Evolutionary conservation across 306 rosid genomes (phyloP), one percentile per base, ranked within the genome.

Genomic region (Oemleria cerasiformis): DNA sequence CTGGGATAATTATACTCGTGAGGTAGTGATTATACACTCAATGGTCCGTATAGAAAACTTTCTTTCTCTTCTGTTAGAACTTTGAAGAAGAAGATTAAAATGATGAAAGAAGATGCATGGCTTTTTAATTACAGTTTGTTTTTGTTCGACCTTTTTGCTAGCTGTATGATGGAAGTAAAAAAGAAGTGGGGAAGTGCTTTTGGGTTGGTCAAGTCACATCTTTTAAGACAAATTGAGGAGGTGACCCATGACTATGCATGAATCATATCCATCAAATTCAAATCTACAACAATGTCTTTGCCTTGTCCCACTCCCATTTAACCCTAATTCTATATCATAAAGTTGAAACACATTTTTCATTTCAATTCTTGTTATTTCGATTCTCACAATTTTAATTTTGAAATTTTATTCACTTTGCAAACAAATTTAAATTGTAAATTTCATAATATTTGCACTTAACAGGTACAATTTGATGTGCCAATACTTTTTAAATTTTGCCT

Each of bases 141-240:
- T 59, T 30, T 59, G 42, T 59, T 61, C 23, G 8, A 15, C 65
- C 65, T 45, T 61, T 61, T 61, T 9, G 14, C 65, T 13, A 36
- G 39, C 3, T 61, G 23, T 38, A 61, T 38, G 45, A 61, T 61
- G 65, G 63, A 61, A 61, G 65, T 38, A n/a, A 38, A 16, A 61
- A 58, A 61, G 19, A 61, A 36, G 64, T 59, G 64, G 64, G 63
- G 82, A 51, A 51, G 57, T 51, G 57, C 57, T 25, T 63, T 79
- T 68, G 82, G 82, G 65, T 78, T 74, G 76, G 82, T 83, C 83
- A 80, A 78, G 70, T 85, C 87, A 71, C 96, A 81, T 81, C 92
- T 90, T 87, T 90, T 87, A 76, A 89, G 88, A 43, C n/a, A 14
- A 8, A n/a, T 8, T 8, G 73, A 79, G 84, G 64, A 65, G 76